These are phyloP conservation scores for Beauveria bassiana DNA, from an alignment of 2,329 filamentous ascomycete genomes.

Conservation along the genomic window DNA sequence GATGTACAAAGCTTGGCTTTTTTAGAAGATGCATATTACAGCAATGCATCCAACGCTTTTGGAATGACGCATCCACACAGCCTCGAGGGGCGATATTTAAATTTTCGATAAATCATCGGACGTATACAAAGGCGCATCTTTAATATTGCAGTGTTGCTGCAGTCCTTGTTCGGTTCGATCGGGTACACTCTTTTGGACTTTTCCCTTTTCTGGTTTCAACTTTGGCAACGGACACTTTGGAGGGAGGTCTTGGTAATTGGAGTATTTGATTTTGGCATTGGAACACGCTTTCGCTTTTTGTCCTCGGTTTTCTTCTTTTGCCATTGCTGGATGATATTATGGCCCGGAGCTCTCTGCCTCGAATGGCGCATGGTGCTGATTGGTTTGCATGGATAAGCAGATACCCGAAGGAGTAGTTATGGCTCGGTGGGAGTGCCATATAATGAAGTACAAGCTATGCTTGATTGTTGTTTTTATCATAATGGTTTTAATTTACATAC, in stretches of 20 bases:
- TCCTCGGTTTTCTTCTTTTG: neutral
- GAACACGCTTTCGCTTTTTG: neutral
- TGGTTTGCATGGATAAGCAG: constrained; percentile 7
- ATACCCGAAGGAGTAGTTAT: neutral
- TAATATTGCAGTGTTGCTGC: neutral
- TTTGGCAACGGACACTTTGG: neutral
- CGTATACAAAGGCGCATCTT: neutral
- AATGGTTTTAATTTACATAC: constrained; percentile 7
- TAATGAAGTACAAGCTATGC: constrained; percentile 2
- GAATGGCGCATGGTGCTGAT: neutral
- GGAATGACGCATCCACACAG: constrained; percentile 7
- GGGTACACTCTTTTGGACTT: neutral
- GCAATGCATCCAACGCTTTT: constrained; percentile 13
- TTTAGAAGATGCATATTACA: constrained; percentile 11
- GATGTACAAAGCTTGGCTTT: constrained; percentile 3
- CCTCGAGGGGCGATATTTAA: constrained; percentile 10
- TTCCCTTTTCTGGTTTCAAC: constrained; percentile 8
- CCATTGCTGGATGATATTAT: neutral
- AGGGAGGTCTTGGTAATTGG: constrained; percentile 7
- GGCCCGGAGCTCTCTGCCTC: neutral
- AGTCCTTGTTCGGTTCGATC: neutral
- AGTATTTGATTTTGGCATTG: constrained; percentile 12
- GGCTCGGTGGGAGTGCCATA: neutral
- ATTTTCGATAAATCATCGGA: constrained; percentile 11
- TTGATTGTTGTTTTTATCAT: constrained; percentile 7